Conservation (phyloP, 2,329 filamentous ascomycete species). For the Ophiognomonia clavigignenti-juglandacearum region DNA sequence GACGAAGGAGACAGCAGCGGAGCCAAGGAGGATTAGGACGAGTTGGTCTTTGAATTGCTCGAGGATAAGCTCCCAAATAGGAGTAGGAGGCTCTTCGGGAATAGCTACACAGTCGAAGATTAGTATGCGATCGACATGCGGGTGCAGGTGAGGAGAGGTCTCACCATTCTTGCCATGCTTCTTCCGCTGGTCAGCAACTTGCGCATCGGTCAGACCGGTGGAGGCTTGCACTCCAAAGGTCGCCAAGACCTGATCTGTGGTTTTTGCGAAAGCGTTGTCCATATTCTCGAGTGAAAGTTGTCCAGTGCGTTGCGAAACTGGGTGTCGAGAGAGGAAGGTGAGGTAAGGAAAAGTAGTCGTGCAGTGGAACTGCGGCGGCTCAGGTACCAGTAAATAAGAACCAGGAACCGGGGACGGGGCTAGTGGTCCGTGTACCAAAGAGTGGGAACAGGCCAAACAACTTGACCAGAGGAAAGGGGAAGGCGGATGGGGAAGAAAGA, state of each 20-base stretch:
- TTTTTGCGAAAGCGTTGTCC: constrained; percentile 59
- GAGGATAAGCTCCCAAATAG: constrained; percentile 91
- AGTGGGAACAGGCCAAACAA: too few relatives aligned
- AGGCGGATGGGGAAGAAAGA: too few relatives aligned
- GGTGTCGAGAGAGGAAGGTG: too few relatives aligned
- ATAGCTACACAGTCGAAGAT: constrained; percentile 38
- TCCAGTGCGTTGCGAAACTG: too few relatives aligned
- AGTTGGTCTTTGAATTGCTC: constrained; percentile 99
- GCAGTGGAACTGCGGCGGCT: too few relatives aligned
- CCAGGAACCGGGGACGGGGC: too few relatives aligned
- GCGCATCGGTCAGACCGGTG: constrained; percentile 53
- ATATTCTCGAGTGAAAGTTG: constrained; percentile 32
- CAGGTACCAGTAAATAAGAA: too few relatives aligned
- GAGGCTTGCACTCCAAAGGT: constrained; percentile 51
- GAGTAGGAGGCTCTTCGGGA: constrained; percentile 87
- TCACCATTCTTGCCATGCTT: constrained; percentile 66
- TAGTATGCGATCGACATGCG: background rate
- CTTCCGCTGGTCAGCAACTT: constrained; percentile 48
- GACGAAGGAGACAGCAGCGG: constrained; percentile 88
- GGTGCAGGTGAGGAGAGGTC: constrained; percentile 1
- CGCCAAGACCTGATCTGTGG: constrained; percentile 54
- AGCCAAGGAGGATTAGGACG: constrained; percentile 89
- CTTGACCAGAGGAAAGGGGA: too few relatives aligned
- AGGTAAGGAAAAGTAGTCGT: too few relatives aligned
- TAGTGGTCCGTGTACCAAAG: too few relatives aligned